Percentiles rank a stretch among this genome's conserved stretches.
These are phyloP conservation scores for Paecilomyces formosus DNA, from an alignment of 2,329 filamentous ascomycete genomes.

Conservation along the genomic window DNA sequence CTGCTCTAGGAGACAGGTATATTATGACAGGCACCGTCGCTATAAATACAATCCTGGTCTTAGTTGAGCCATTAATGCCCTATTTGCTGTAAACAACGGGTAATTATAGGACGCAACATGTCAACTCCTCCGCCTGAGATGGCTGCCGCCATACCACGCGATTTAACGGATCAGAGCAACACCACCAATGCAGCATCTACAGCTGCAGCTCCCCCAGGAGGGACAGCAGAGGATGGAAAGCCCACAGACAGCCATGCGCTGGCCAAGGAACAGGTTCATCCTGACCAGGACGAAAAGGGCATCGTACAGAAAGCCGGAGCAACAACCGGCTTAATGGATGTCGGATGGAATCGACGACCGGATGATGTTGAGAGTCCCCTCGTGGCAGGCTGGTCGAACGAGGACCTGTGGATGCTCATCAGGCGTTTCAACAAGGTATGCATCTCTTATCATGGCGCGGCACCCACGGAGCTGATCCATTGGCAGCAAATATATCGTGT, in stretches of 20 bases:
- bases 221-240: conserved; percentile 2
- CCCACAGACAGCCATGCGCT: conserved; percentile 6
- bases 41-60: background rate
- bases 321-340: conserved; percentile 1
- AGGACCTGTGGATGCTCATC: conserved; percentile 65
- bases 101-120: too few species aligned
- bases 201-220: background rate
- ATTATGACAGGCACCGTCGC: background rate
- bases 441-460: background rate
- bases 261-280: background rate
- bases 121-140: too few species aligned
- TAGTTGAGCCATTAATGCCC: background rate
- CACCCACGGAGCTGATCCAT: too few species aligned
- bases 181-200: too few species aligned
- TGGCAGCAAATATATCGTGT: conserved; percentile 60
- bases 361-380: conserved; percentile 35
- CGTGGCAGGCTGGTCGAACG: conserved; percentile 62
- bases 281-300: conserved; percentile 3
- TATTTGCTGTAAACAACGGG: too few species aligned
- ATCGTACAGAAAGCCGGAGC: conserved; percentile 3
- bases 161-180: too few species aligned
- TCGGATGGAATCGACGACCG: conserved; percentile 4
- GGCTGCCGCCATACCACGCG: too few species aligned
- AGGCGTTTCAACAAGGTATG: conserved; percentile 65
- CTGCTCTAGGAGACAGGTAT: background rate